phyloP scores from a whole-genome alignment of 2,329 filamentous ascomycete genomes.

The Plenodomus tracheiphilus region DNA sequence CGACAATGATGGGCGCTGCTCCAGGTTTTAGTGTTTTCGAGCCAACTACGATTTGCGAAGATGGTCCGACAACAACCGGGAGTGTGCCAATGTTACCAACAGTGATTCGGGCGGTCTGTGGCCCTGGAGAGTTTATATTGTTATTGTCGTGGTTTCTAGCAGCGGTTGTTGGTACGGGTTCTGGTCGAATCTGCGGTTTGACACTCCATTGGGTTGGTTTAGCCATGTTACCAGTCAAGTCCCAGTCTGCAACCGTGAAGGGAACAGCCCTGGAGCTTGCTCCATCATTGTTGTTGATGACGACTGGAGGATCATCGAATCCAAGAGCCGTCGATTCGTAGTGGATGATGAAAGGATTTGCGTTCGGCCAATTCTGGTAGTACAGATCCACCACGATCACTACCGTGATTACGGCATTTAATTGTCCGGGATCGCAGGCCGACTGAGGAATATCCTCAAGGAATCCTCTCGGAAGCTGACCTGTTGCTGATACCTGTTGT shows the following conservation, averaged over 20 bases:
- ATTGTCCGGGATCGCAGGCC: conserved; percentile 40
- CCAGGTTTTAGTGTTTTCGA: conserved; percentile 42
- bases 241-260: conserved; percentile 18
- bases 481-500: conserved; percentile 28
- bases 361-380: conserved; percentile 26
- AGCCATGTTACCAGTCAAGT: conserved; percentile 4
- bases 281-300: conserved; percentile 11
- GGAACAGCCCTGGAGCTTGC: conserved; percentile 9
- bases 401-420: conserved; percentile 48
- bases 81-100: conserved; percentile 31
- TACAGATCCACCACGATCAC: conserved; percentile 48
- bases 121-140: neutral
- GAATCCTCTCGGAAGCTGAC: conserved; percentile 42
- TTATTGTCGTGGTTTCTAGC: conserved; percentile 3
- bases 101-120: conserved; percentile 19
- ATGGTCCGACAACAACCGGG: conserved; percentile 37
- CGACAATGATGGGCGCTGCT: conserved; percentile 40
- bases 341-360: conserved; percentile 31
- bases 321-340: conserved; percentile 35
- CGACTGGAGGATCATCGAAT: conserved; percentile 21
- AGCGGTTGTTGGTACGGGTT: conserved; percentile 6
- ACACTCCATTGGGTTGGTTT: conserved; percentile 6
- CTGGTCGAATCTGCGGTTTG: conserved; percentile 5
- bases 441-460: conserved; percentile 39
- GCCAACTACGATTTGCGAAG: conserved; percentile 39